phyloP scores from a whole-genome alignment of 495 filamentous ascomycete genomes.

The Endocarpon pusillum region DNA sequence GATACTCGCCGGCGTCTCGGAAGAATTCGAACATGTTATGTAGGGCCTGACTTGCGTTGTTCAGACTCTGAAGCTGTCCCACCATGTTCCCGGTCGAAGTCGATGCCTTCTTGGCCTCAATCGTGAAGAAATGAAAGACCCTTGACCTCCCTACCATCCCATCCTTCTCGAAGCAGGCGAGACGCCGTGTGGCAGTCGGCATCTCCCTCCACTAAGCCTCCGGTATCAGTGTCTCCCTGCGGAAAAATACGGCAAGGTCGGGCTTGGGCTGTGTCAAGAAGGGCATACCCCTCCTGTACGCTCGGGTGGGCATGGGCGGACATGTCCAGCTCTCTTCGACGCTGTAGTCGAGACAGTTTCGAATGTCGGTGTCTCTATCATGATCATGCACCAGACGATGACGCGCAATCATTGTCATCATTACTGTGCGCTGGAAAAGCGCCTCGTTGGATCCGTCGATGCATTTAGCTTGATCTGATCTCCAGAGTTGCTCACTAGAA shows the following conservation, averaged over 20 bases:
- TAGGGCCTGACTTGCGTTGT: conserved; percentile 9
- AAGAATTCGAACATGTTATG: conserved; percentile 12
- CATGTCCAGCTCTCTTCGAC: conserved; percentile 6
- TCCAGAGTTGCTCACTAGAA: conserved; percentile 3
- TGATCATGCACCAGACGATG: conserved; percentile 3
- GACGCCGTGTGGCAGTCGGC: neutral
- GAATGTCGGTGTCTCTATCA: neutral
- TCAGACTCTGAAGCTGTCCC: conserved; percentile 2
- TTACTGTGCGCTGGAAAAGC: conserved; percentile 8
- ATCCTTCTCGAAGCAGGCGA: conserved; percentile 2
- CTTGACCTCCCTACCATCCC: neutral
- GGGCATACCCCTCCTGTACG: neutral
- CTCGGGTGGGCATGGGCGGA: conserved; percentile 5
- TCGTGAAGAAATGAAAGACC: conserved; percentile 3
- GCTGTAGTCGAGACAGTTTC: conserved; percentile 3
- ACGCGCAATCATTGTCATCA: conserved; percentile 7
- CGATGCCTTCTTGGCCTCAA: conserved; percentile 4
- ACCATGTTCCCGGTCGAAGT: neutral
- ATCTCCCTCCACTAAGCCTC: neutral
- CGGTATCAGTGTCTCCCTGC: neutral
- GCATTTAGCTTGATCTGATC: conserved; percentile 4
- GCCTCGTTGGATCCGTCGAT: conserved; percentile 3
- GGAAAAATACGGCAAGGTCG: conserved; percentile 1
- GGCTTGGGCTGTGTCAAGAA: conserved; percentile 2
- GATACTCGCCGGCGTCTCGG: conserved; percentile 3